These are phyloP conservation scores for Alternaria dauci DNA, from an alignment of 2,329 filamentous ascomycete species.

Conservation along the genomic window DNA sequence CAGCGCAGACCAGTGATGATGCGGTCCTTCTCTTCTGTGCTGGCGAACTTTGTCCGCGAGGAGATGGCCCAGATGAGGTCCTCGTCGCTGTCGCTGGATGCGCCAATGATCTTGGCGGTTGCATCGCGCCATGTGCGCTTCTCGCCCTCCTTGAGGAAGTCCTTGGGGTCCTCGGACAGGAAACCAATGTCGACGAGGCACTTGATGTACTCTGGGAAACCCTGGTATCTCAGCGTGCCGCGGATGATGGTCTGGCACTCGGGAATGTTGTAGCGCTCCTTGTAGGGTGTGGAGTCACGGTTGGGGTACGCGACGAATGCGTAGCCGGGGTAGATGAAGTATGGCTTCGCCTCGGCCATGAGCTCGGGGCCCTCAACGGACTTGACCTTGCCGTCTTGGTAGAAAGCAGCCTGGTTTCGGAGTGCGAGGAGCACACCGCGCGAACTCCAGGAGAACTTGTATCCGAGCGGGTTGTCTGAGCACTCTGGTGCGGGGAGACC, in stretches of 20 bases:
- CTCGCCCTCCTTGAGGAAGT: conserved; percentile 67
- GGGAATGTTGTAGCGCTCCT: conserved; percentile 88
- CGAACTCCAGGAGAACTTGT: conserved; percentile 83
- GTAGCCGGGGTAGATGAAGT: conserved; percentile 88
- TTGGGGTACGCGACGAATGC: conserved; percentile 94
- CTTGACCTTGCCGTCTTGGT: conserved; percentile 78
- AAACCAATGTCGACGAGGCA: conserved; percentile 90
- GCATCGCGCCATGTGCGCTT: conserved; percentile 84
- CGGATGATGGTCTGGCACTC: conserved; percentile 88
- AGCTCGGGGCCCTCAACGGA: conserved; percentile 67
- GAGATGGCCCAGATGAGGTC: conserved; percentile 78
- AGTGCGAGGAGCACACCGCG: conserved; percentile 89
- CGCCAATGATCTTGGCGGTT: conserved; percentile 77
- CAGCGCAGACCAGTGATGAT: conserved; percentile 77
- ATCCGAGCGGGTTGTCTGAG: conserved; percentile 89
- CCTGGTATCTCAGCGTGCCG: conserved; percentile 84
- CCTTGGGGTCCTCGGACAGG: conserved; percentile 73
- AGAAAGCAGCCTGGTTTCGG: conserved; percentile 84
- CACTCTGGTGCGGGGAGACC: conserved; percentile 65
- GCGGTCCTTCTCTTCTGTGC: conserved; percentile 72
- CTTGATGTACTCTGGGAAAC: conserved; percentile 91
- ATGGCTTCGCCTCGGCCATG: conserved; percentile 88
- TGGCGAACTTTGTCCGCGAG: conserved; percentile 76
- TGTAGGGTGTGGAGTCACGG: conserved; percentile 87
- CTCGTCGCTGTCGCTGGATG: conserved; percentile 69